Conservation (phyloP, 208 protist species). For the Leishmania major region DNA sequence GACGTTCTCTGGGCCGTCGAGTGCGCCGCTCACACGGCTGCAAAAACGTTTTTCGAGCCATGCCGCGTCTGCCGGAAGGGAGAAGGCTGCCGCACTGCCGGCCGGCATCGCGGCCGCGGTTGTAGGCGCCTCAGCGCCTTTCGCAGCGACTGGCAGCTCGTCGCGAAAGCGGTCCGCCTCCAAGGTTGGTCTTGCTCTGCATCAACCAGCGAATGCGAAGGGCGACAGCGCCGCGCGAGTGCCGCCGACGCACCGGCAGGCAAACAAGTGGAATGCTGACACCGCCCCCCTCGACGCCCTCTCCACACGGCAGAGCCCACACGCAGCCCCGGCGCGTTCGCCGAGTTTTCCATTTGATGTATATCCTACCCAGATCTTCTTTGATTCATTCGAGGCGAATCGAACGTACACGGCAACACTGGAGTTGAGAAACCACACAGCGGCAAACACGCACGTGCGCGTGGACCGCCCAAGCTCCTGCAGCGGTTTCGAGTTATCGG, state of each 20-base stretch:
- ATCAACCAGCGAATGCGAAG: neutral
- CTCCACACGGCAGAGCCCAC: neutral
- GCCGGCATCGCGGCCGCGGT: neutral
- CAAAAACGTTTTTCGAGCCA: neutral
- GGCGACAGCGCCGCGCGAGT: neutral
- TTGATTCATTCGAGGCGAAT: slow-evolving; percentile 79
- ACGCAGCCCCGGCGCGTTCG: neutral
- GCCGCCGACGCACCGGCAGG: neutral
- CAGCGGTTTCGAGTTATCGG: slow-evolving; percentile 69
- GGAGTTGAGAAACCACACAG: slow-evolving; percentile 86
- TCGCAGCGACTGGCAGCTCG: neutral
- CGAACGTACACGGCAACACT: slow-evolving; percentile 72
- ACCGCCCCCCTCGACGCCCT: neutral
- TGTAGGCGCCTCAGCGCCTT: neutral
- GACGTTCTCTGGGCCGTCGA: neutral
- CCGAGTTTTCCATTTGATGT: slow-evolving; percentile 76
- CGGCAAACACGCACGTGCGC: slow-evolving; percentile 79
- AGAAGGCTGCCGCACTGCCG: neutral
- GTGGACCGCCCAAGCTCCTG: slow-evolving; percentile 70
- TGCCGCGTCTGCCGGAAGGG: neutral
- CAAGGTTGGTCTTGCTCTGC: neutral
- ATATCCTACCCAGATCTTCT: slow-evolving; percentile 76
- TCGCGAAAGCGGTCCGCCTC: neutral
- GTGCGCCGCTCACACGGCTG: neutral
- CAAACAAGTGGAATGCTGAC: neutral